These are phyloP conservation scores for Chamaecrista fasciculata DNA, from an alignment of 306 rosid species.

Conservation along the genomic window DNA sequence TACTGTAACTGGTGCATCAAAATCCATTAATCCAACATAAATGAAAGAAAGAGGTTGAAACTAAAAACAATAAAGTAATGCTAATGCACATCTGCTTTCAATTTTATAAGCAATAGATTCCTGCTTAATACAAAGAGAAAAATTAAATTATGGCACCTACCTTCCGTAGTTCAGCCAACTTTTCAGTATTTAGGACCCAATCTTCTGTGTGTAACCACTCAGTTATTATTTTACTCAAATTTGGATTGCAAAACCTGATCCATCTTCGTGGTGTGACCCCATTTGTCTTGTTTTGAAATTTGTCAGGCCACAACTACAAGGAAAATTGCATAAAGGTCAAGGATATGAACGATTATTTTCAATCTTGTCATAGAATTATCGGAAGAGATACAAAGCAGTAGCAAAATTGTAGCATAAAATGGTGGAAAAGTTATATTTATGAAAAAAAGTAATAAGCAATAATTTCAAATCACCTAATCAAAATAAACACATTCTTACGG, in stretches of 20 bases:
- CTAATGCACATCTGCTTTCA: background rate
- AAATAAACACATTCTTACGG: slow-evolving; percentile 21
- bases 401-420: background rate
- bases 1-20: slow-evolving; percentile 1
- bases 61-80: background rate
- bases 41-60: background rate
- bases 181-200: slow-evolving; percentile 87
- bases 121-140: slow-evolving; percentile 23
- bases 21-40: slow-evolving; percentile 8
- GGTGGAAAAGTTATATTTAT: background rate
- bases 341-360: slow-evolving; percentile 16
- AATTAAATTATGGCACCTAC: slow-evolving; percentile 36
- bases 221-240: slow-evolving; percentile 68
- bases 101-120: slow-evolving; percentile 13
- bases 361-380: slow-evolving; percentile 12
- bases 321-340: slow-evolving; percentile 33
- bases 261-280: slow-evolving; percentile 99
- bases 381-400: background rate
- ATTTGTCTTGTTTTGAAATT: slow-evolving; percentile 97
- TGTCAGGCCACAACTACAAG: slow-evolving; percentile 91
- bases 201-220: slow-evolving; percentile 83
- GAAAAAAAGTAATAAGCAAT: background rate
- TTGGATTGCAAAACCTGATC: slow-evolving; percentile 93
- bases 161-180: slow-evolving; percentile 72
- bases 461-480: slow-evolving; percentile 12